phyloP scores from a whole-genome alignment of 2,329 filamentous ascomycete species.

The Zalaria obscura region DNA sequence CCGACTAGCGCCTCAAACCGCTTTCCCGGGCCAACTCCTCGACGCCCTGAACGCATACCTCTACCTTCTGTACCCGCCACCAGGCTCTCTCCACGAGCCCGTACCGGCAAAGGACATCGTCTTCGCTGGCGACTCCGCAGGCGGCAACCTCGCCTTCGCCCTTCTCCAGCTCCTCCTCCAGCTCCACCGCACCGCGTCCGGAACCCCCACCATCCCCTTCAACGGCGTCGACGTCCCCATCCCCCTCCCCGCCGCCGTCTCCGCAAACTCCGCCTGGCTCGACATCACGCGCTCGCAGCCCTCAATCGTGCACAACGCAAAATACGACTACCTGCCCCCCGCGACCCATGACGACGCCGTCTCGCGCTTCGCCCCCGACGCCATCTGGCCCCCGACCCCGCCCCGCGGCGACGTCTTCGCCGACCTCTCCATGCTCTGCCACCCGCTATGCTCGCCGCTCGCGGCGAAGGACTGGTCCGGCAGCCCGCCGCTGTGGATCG shows the following conservation, averaged over 20 bases:
- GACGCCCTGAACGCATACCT: constrained; percentile 63
- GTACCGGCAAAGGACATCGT: constrained; percentile 54
- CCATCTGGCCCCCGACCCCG: constrained; percentile 30
- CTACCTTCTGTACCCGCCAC: constrained; percentile 55
- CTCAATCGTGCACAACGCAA: constrained; percentile 35
- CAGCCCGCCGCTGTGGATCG: constrained; percentile 52
- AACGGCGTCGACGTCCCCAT: constrained; percentile 43
- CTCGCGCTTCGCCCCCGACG: constrained; percentile 33
- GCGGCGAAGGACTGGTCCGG: constrained; percentile 44
- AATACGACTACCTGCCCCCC: constrained; percentile 51
- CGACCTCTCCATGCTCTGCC: constrained; percentile 30
- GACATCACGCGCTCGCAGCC: constrained; percentile 54
- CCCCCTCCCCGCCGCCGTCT: constrained; percentile 52
- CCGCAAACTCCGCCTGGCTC: constrained; percentile 53
- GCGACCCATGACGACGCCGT: constrained; percentile 19
- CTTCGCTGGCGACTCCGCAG: constrained; percentile 61
- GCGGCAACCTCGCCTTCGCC: constrained; percentile 54
- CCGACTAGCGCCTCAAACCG: constrained; percentile 57
- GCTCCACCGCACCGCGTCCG: constrained; percentile 37
- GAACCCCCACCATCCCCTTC: constrained; percentile 44
- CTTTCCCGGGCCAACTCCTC: constrained; percentile 61
- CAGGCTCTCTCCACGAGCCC: constrained; percentile 50
- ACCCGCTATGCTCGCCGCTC: constrained; percentile 56
- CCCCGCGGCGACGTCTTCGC: constrained; percentile 34
- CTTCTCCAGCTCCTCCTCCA: constrained; percentile 57